Evolutionary conservation across 2,329 filamentous ascomycete species (phyloP), one percentile per base, ranked within the genome.

Genomic region (Monilinia fructicola): DNA sequence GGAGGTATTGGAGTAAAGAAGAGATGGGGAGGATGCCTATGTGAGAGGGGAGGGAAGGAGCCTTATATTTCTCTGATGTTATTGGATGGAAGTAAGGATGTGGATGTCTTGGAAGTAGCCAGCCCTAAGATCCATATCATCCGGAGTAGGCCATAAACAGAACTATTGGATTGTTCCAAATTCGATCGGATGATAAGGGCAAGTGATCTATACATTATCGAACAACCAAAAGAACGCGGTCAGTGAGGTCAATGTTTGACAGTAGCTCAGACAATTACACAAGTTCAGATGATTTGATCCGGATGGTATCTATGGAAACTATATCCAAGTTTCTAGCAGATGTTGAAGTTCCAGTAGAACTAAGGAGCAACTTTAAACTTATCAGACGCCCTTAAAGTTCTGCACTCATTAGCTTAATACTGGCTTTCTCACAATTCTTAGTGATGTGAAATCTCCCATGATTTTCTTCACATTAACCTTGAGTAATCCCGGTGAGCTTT

Each of bases 21-120:
- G 93, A 97, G 82, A 88, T 97, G 77, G 81, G 78, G 76, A 78
- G 79, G 62, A 83, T 95, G 79, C 87, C 85, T 0, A 91, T 93
- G 80, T 93, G 76, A 60, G 16, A 40, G 31, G n/a, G 21, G 38
- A 44, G 4, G 42, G 56, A 26, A 26, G 16, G 59, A 9, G 59
- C 12, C 1, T 61, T 23, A n/a, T 48, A 10, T 61, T 50, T 18
- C 9, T 48, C 46, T n/a, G 28, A 11, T 53, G 3, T 21, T 14
- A 52, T 23, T 12, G 9, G 46, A 28, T 16, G 31, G 16, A 18
- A 18, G 26, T 21, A 54, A 0, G 40, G 31, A 31, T 28, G 4
- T 35, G 16, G 10, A n/a, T 63, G 14, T 31, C 48, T 12, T 42
- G 16, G 26, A 23, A 50, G 3, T 12, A 12, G 31, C 14, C 2